These are phyloP conservation scores for Xylaria sp. DNA, from an alignment of 2,329 filamentous ascomycete genomes.

Conservation along the genomic window DNA sequence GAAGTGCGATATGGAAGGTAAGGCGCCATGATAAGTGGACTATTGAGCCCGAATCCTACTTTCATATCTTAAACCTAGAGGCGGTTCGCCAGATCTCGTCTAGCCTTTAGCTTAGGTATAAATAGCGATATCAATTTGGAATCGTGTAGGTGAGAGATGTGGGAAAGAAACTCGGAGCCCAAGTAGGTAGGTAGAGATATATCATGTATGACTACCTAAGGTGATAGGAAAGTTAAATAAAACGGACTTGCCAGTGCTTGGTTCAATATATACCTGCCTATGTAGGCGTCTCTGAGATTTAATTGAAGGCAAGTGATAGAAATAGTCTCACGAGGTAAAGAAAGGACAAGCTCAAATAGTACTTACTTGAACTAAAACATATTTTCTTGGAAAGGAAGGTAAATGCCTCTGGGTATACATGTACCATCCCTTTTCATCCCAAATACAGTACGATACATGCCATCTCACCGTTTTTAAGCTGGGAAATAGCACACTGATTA, in stretches of 20 bases:
- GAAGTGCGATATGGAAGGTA: conserved; percentile 26
- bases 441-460: too few relatives aligned
- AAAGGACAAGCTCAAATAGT: not conserved
- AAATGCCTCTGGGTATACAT: not conserved
- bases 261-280: not conserved
- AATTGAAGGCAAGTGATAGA: not conserved
- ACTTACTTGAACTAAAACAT: not conserved
- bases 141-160: conserved; percentile 23
- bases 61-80: conserved; percentile 19
- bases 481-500: not conserved
- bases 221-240: not conserved
- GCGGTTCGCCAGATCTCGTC: conserved; percentile 1
- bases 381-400: not conserved
- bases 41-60: conserved; percentile 2
- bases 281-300: not conserved
- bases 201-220: not conserved
- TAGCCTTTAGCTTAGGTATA: conserved; percentile 25
- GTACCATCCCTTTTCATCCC: not conserved
- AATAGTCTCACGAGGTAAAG: not conserved
- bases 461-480: too few relatives aligned
- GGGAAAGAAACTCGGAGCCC: not conserved
- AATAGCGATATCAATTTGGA: conserved; percentile 34
- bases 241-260: not conserved
- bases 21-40: conserved; percentile 21
- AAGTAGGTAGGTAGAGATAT: not conserved